Evolutionary conservation across 1,284 basidiomycete species (phyloP).

Genomic region (Ustilago hordei): DNA sequence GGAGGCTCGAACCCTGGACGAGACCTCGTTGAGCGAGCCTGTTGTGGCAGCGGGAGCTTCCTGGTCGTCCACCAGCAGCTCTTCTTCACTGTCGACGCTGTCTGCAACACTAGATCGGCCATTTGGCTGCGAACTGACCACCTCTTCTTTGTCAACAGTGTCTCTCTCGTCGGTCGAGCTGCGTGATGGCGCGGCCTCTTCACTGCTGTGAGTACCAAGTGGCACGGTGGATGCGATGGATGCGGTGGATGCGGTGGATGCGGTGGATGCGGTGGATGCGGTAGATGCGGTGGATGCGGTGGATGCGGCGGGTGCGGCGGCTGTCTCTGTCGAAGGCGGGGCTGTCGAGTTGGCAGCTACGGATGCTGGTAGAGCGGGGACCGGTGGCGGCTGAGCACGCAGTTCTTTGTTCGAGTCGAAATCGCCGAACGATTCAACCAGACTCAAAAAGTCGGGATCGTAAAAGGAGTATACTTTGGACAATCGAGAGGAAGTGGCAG

Average conservation of each 20-base stretch:
- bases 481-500: conserved; percentile 34
- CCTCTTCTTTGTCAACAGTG: conserved; percentile 1
- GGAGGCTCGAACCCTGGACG: conserved; percentile 75
- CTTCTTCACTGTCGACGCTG: conserved; percentile 16
- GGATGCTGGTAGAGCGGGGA: conserved; percentile 27
- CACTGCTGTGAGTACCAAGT: not conserved
- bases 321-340: not conserved
- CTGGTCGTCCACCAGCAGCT: conserved; percentile 33
- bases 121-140: not conserved
- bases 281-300: too few relatives aligned
- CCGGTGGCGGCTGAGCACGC: conserved; percentile 19
- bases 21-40: conserved; percentile 55
- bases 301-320: not conserved
- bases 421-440: conserved; percentile 70
- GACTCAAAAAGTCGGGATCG: conserved; percentile 78
- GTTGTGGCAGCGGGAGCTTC: conserved; percentile 4
- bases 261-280: too few relatives aligned
- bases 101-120: not conserved
- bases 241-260: too few relatives aligned
- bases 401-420: conserved; percentile 55
- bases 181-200: not conserved
- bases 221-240: not conserved
- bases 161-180: not conserved
- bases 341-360: conserved; percentile 4
- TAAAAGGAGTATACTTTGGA: conserved; percentile 79